Percentiles rank a stretch among this genome's conserved stretches.
phyloP scores from a whole-genome alignment of 1,139 yeast species.

The Lodderomyces pseudojiufengensis region DNA sequence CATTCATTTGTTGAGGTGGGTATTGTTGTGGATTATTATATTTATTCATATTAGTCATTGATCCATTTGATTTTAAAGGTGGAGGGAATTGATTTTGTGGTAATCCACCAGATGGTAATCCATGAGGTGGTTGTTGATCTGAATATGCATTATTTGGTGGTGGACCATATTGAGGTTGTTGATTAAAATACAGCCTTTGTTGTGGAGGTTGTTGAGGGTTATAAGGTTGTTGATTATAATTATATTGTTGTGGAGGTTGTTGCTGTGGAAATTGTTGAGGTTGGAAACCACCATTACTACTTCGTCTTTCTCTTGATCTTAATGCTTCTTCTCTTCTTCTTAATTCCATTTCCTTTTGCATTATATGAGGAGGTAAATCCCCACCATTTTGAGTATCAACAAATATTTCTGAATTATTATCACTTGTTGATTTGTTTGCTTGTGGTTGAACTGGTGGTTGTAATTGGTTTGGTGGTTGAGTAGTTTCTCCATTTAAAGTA shows the following conservation, averaged over 20 bases:
- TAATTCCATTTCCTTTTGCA: constrained; percentile 38
- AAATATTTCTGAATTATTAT: constrained; percentile 6
- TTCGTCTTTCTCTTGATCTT: constrained; percentile 30
- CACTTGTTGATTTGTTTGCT: not conserved
- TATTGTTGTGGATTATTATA: constrained; percentile 13
- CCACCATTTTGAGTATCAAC: constrained; percentile 8
- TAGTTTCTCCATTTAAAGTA: constrained; percentile 8
- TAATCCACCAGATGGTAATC: constrained; percentile 34
- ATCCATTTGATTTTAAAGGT: constrained; percentile 17
- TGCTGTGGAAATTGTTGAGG: constrained; percentile 11
- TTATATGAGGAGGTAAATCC: constrained; percentile 15
- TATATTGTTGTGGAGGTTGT: constrained; percentile 2
- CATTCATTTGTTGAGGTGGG: constrained; percentile 11
- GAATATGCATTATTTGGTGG: constrained; percentile 12
- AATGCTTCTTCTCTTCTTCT: constrained; percentile 44
- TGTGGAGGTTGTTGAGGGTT: constrained; percentile 2
- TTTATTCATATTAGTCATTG: constrained; percentile 10
- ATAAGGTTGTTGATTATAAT: constrained; percentile 5
- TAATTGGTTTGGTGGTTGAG: constrained; percentile 1
- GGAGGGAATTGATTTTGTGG: constrained; percentile 29
- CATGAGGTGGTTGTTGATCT: constrained; percentile 37
- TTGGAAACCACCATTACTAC: constrained; percentile 7
- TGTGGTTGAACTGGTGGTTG: constrained; percentile 4
- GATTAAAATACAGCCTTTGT: constrained; percentile 2
- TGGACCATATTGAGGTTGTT: constrained; percentile 4